These are phyloP conservation scores for Gossypium raimondii DNA, from an alignment of 345 rosid genomes.

Conservation along the genomic window DNA sequence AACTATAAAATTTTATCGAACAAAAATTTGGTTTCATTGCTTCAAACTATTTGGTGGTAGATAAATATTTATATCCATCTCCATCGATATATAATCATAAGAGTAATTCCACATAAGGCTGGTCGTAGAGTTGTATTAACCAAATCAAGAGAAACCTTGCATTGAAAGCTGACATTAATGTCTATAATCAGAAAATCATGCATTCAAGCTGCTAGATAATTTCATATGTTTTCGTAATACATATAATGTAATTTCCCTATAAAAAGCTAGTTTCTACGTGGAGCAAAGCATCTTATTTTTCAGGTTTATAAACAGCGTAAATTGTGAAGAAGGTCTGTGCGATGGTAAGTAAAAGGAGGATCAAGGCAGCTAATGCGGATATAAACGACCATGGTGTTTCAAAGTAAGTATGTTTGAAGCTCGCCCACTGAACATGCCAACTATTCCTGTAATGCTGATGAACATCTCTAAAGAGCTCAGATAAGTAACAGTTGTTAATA, in stretches of 20 bases:
- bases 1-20: no score
- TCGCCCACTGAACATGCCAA: conserved; percentile 50
- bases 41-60: no score
- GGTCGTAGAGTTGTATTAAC: neutral
- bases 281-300: neutral
- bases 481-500: conserved; percentile 36
- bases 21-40: no score
- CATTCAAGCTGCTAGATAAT: neutral
- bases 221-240: neutral
- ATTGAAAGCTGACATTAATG: no score
- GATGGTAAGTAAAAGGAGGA: conserved; percentile 9
- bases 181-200: neutral
- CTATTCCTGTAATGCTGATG: conserved; percentile 38
- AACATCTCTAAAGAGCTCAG: conserved; percentile 43
- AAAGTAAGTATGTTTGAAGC: conserved; percentile 48
- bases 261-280: neutral
- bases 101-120: no score
- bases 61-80: no score
- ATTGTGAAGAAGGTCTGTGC: conserved; percentile 2
- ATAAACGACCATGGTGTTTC: conserved; percentile 52
- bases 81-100: no score
- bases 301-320: neutral
- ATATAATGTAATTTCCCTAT: neutral
- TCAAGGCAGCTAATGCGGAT: conserved; percentile 13
- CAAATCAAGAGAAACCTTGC: neutral